Percentiles rank a stretch among this genome's conserved stretches.
Conservation (phyloP, 805 yeast genomes). For the Metschnikowia picachoensis region DNA sequence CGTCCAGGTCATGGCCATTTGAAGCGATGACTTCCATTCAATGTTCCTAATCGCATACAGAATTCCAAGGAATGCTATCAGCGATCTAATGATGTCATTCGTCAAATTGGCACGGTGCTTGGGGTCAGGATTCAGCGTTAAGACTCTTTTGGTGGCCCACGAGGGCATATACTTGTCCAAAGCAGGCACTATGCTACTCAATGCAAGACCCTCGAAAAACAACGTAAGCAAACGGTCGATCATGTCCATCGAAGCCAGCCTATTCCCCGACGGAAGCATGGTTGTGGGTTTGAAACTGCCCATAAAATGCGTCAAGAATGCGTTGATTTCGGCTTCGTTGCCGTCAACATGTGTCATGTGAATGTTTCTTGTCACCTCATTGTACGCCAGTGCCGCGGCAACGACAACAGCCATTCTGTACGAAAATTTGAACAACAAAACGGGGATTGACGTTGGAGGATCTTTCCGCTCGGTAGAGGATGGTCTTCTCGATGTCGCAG, state of each 20-base stretch:
- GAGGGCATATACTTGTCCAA: conserved; percentile 34
- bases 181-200: conserved; percentile 53
- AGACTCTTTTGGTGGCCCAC: conserved; percentile 27
- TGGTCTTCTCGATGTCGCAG: background rate
- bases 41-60: conserved; percentile 65
- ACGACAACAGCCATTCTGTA: conserved; percentile 29
- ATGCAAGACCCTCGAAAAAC: conserved; percentile 51
- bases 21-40: conserved; percentile 65
- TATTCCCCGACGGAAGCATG: conserved; percentile 1
- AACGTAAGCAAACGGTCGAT: conserved; percentile 24
- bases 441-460: background rate
- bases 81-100: conserved; percentile 39
- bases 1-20: conserved; percentile 62
- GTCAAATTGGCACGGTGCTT: conserved; percentile 26
- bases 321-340: conserved; percentile 41
- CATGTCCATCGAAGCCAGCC: background rate
- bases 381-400: conserved; percentile 49
- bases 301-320: conserved; percentile 26
- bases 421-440: background rate
- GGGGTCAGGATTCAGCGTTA: conserved; percentile 39
- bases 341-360: conserved; percentile 47
- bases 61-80: conserved; percentile 65
- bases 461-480: background rate
- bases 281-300: conserved; percentile 21
- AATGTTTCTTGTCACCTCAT: conserved; percentile 49